phyloP scores from a whole-genome alignment of 345 rosid genomes.

The Lepidium aucheri region DNA sequence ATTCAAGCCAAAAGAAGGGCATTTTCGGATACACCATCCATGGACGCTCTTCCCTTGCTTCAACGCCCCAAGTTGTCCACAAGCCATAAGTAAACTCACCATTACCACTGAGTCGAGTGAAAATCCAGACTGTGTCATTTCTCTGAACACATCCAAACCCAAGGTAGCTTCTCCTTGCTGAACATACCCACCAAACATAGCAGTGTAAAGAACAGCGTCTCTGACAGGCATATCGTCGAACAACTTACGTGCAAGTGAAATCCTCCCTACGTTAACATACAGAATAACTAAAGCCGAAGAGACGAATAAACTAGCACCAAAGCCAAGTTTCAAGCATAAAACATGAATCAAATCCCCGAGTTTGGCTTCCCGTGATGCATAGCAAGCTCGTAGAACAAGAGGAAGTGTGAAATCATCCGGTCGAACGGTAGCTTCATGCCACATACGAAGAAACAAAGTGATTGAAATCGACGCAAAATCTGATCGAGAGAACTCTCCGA shows the following conservation, averaged over 20 bases:
- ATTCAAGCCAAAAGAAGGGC: conserved; percentile 36
- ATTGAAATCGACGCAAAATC: conserved; percentile 27
- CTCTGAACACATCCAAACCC: conserved; percentile 37
- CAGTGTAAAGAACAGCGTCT: conserved; percentile 53
- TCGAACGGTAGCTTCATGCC: conserved; percentile 25
- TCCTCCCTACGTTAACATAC: conserved; percentile 27
- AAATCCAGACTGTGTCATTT: conserved; percentile 32
- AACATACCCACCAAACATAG: conserved; percentile 60
- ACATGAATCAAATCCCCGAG: conserved; percentile 37
- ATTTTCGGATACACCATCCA: conserved; percentile 53
- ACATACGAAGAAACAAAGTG: conserved; percentile 43
- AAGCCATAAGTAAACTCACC: conserved; percentile 51
- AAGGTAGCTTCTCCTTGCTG: conserved; percentile 42
- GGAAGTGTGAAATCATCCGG: conserved; percentile 61
- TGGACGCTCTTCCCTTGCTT: conserved; percentile 55
- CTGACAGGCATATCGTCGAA: conserved; percentile 45
- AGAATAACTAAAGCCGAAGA: conserved; percentile 43
- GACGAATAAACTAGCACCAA: conserved; percentile 36
- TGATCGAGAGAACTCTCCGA: conserved; percentile 59
- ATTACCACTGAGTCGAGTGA: conserved; percentile 51
- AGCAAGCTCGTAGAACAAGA: conserved; percentile 52
- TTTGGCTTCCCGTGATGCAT: conserved; percentile 15
- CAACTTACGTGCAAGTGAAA: conserved; percentile 33
- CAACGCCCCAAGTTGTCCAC: conserved; percentile 45
- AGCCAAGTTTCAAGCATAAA: conserved; percentile 42